Conservation (phyloP, 1,139 yeast genomes). For the Suhomyces choctaworum region DNA sequence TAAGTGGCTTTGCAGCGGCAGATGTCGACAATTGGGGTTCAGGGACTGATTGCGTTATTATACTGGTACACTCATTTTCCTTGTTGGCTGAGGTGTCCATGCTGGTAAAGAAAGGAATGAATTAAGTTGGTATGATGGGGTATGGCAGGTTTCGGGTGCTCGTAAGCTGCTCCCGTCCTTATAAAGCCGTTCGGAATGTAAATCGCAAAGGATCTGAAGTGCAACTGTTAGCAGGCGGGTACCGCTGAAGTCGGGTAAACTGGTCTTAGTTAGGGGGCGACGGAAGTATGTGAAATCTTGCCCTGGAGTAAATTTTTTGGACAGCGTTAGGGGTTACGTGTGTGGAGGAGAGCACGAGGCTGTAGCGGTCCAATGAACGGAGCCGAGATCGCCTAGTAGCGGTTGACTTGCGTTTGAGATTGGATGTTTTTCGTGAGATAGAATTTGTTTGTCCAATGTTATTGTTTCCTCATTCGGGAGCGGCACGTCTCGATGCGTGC, state of each 20-base stretch:
- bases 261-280: too few relatives aligned
- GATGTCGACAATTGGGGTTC: conserved; percentile 6
- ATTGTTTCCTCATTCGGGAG: conserved; percentile 12
- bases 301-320: too few relatives aligned
- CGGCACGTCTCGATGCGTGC: conserved; percentile 2
- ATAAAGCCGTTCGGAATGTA: too few relatives aligned
- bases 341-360: too few relatives aligned
- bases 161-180: too few relatives aligned
- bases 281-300: too few relatives aligned
- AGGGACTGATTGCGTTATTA: conserved; percentile 12
- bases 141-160: too few relatives aligned
- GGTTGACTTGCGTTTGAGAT: conserved; percentile 4
- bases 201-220: too few relatives aligned
- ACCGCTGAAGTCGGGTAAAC: too few relatives aligned
- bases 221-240: too few relatives aligned
- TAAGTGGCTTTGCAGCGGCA: conserved; percentile 10
- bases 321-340: too few relatives aligned
- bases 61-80: conserved; percentile 16
- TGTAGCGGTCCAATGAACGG: conserved; percentile 4
- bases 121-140: conserved; percentile 5
- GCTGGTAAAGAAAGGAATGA: conserved; percentile 6
- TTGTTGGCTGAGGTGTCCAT: conserved; percentile 13
- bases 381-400: conserved; percentile 2
- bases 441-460: conserved; percentile 12
- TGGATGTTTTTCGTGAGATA: conserved; percentile 9